Conservation (phyloP, 257 asterid genomes). For the Galeopsis tetrahit region DNA sequence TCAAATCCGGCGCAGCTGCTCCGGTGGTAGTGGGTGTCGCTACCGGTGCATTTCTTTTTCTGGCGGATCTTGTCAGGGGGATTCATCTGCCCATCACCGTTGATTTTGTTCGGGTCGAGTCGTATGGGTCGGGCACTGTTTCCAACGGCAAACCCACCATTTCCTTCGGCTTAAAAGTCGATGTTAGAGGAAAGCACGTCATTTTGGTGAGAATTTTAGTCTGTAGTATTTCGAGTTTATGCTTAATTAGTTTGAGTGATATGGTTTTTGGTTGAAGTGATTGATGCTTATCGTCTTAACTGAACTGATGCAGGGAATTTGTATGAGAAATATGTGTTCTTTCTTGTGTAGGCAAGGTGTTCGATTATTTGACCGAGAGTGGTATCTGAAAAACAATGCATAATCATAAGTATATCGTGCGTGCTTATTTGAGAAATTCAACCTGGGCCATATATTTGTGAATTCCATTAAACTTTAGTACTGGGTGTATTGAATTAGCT, state of each 20-base stretch:
- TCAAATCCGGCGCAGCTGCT: conserved; percentile 36
- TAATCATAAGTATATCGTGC: background rate
- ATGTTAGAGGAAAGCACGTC: conserved; percentile 78
- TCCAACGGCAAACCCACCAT: conserved; percentile 73
- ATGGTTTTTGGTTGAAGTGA: background rate
- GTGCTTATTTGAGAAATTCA: background rate
- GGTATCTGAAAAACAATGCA: background rate
- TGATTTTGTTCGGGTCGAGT: conserved; percentile 77
- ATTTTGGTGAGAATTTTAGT: conserved; percentile 51
- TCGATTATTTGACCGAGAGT: conserved; percentile 24
- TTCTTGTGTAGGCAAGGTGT: conserved; percentile 8
- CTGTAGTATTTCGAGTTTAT: conserved; percentile 1
- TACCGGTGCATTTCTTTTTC: conserved; percentile 84
- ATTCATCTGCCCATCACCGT: conserved; percentile 65
- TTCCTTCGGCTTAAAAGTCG: conserved; percentile 70
- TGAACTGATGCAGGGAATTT: background rate
- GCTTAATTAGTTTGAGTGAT: conserved; percentile 4
- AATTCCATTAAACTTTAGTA: background rate
- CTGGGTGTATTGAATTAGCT: background rate
- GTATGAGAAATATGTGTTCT: background rate
- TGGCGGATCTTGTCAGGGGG: conserved; percentile 83
- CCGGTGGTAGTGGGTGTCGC: conserved; percentile 91
- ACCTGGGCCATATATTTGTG: background rate
- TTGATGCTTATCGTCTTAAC: background rate
- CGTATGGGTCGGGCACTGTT: conserved; percentile 84